These are phyloP conservation scores for Aspergillus fructus DNA, from an alignment of 2,329 filamentous ascomycete species.

Conservation along the genomic window DNA sequence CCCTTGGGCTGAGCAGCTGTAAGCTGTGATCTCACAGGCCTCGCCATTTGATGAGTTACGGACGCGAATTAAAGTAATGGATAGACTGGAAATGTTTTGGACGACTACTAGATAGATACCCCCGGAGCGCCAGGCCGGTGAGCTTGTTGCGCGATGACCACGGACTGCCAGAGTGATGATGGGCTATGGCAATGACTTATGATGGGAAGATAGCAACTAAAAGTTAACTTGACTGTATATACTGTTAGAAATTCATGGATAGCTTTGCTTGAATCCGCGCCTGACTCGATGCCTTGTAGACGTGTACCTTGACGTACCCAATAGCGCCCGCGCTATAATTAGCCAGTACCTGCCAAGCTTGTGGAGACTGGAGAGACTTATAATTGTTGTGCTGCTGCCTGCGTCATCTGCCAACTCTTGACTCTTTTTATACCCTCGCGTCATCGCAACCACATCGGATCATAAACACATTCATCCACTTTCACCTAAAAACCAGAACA, in stretches of 20 bases:
- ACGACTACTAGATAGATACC: conserved; percentile 21
- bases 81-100: conserved; percentile 18
- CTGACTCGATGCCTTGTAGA: background rate
- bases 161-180: conserved; percentile 14
- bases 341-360: background rate
- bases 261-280: background rate
- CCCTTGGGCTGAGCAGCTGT: conserved; percentile 41
- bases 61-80: conserved; percentile 10
- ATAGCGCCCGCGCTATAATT: background rate
- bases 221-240: conserved; percentile 20
- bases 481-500: conserved; percentile 1
- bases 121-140: conserved; percentile 12
- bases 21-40: conserved; percentile 5
- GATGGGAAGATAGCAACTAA: conserved; percentile 19
- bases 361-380: too few relatives aligned
- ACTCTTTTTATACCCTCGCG: background rate
- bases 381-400: too few relatives aligned
- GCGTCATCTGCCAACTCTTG: background rate
- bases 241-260: conserved; percentile 5
- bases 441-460: background rate
- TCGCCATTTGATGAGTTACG: conserved; percentile 18
- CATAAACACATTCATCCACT: background rate
- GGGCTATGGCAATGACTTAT: conserved; percentile 30
- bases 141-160: conserved; percentile 12
- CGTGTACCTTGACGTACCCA: background rate